Conservation (phyloP, 306 rosid genomes). For the Ceratonia siliqua region DNA sequence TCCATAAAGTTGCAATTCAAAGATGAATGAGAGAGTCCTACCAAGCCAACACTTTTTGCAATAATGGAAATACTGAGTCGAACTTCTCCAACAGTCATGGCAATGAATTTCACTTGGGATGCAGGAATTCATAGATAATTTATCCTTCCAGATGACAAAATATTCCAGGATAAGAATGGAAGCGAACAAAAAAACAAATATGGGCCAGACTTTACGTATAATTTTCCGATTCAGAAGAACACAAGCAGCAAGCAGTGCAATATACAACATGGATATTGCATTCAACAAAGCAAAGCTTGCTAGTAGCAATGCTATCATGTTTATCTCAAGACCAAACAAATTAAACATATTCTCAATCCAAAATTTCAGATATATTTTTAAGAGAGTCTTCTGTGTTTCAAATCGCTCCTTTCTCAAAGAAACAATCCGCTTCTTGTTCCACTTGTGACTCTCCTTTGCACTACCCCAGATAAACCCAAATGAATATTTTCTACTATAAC, state of each 20-base stretch:
- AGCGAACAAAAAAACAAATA: constrained; percentile 85
- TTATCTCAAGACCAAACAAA: constrained; percentile 98
- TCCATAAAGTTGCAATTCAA: constrained; percentile 22
- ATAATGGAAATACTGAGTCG: constrained; percentile 63
- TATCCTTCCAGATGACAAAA: constrained; percentile 73
- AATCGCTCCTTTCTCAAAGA: constrained; percentile 84
- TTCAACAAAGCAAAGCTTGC: constrained; percentile 94
- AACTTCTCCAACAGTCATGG: constrained; percentile 83
- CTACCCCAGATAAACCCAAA: constrained; percentile 95
- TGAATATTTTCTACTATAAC: constrained; percentile 67
- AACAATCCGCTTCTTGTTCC: constrained; percentile 81
- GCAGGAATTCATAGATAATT: constrained; percentile 42
- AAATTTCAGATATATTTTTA: constrained; percentile 79
- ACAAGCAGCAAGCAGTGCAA: constrained; percentile 80
- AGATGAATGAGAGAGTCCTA: constrained; percentile 51
- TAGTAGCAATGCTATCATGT: constrained; percentile 88
- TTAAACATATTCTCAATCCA: constrained; percentile 89
- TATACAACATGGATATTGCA: constrained; percentile 77
- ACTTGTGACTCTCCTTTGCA: constrained; percentile 85
- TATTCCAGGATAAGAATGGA: constrained; percentile 85
- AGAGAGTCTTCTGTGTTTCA: constrained; percentile 78
- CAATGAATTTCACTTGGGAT: constrained; percentile 53
- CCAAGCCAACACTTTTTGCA: constrained; percentile 93
- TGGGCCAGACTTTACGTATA: constrained; percentile 76
- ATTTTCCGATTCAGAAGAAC: constrained; percentile 73